Percentiles rank a stretch among this genome's conserved stretches.
These are phyloP conservation scores for Zoysia pacifica DNA, from an alignment of 176 grass and related monocot species.

Conservation along the genomic window DNA sequence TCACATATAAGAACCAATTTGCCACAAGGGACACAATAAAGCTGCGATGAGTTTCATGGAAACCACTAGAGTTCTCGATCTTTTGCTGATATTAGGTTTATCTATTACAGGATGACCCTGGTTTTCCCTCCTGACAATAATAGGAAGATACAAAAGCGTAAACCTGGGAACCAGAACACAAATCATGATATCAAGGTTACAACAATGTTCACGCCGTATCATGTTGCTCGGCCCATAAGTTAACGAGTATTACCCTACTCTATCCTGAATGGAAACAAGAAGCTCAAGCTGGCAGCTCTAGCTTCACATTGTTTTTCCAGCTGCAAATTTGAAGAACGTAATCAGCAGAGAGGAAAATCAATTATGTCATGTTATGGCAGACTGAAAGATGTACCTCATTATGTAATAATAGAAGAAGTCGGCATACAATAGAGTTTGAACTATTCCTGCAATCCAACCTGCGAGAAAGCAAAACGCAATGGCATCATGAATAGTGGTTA, in stretches of 20 bases:
- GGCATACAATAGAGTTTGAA: slow-evolving; percentile 87
- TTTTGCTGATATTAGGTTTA: slow-evolving; percentile 20
- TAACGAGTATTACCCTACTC: slow-evolving; percentile 38
- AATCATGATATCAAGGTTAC: not conserved
- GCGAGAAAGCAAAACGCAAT: not conserved
- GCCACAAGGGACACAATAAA: slow-evolving; percentile 4
- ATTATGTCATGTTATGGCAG: not conserved
- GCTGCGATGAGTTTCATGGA: not conserved
- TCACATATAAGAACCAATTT: slow-evolving; percentile 8
- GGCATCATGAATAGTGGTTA: not conserved
- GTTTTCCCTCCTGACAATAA: slow-evolving; percentile 27
- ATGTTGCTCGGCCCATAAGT: slow-evolving; percentile 21
- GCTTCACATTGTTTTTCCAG: slow-evolving; percentile 93
- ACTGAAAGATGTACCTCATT: slow-evolving; percentile 60
- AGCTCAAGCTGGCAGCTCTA: slow-evolving; percentile 81
- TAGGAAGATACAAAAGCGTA: slow-evolving; percentile 28
- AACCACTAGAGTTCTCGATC: not conserved
- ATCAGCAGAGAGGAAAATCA: slow-evolving; percentile 33
- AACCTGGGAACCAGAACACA: slow-evolving; percentile 3
- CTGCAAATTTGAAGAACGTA: slow-evolving; percentile 48
- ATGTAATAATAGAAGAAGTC: slow-evolving; percentile 99
- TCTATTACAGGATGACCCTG: slow-evolving; percentile 22
- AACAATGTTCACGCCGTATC: slow-evolving; percentile 10
- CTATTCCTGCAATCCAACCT: slow-evolving; percentile 85
- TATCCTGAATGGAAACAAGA: slow-evolving; percentile 32